These are phyloP conservation scores for Halophytophthora polymorphica DNA, from an alignment of 352 stramenopile species.

Conservation along the genomic window DNA sequence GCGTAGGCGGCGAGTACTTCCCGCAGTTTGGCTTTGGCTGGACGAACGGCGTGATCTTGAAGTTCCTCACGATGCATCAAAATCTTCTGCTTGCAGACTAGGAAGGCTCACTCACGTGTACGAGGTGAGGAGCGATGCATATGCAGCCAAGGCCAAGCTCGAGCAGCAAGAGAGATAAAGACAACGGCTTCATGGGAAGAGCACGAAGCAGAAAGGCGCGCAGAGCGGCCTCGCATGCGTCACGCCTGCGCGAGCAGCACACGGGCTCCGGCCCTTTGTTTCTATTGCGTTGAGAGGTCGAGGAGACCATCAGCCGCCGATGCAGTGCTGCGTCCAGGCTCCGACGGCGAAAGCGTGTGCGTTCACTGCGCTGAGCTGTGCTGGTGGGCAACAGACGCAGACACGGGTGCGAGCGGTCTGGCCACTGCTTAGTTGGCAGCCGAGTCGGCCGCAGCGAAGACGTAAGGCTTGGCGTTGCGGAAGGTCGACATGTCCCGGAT, in stretches of 20 bases:
- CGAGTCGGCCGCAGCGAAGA: slow-evolving; percentile 67
- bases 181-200: slow-evolving; percentile 20
- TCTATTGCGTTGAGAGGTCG: slow-evolving; percentile 28
- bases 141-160: neutral
- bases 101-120: neutral
- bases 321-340: no score
- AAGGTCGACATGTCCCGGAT: slow-evolving; percentile 94
- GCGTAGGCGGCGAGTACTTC: slow-evolving; percentile 85
- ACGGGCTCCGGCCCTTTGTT: slow-evolving; percentile 18
- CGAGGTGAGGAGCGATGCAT: slow-evolving; percentile 4
- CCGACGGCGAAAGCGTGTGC: no score
- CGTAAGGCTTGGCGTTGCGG: slow-evolving; percentile 91
- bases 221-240: slow-evolving; percentile 23
- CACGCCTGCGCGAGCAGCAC: neutral
- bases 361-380: no score
- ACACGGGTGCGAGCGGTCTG: neutral
- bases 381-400: no score
- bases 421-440: slow-evolving; percentile 51
- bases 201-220: slow-evolving; percentile 22
- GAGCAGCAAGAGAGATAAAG: slow-evolving; percentile 6
- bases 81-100: slow-evolving; percentile 44
- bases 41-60: slow-evolving; percentile 86
- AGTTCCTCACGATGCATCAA: slow-evolving; percentile 81
- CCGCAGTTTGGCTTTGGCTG: slow-evolving; percentile 87
- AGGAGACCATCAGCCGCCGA: no score